Percentiles rank a stretch among this genome's conserved stretches.
Conservation (phyloP, 495 filamentous ascomycete species). For the Hypoxylon crocopeplum region DNA sequence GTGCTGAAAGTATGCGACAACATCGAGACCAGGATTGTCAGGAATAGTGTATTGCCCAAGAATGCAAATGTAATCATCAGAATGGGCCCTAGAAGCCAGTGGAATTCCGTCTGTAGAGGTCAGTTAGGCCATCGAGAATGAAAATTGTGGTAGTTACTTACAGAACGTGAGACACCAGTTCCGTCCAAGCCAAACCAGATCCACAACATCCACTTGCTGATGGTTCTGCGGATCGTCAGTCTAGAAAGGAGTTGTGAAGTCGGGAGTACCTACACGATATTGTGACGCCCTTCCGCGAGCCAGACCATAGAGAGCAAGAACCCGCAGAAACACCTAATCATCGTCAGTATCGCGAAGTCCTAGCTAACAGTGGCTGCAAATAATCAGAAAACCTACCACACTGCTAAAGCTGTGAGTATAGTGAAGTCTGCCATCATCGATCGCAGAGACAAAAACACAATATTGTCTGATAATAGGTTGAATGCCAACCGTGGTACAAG, state of each 20-base stretch:
- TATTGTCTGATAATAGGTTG: slow-evolving; percentile 74
- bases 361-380: neutral
- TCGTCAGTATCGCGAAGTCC: slow-evolving; percentile 5
- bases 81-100: slow-evolving; percentile 69
- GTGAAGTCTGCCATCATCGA: slow-evolving; percentile 80
- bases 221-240: slow-evolving; percentile 54
- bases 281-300: slow-evolving; percentile 61
- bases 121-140: neutral
- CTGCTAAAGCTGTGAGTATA: slow-evolving; percentile 66
- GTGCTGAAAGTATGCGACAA: slow-evolving; percentile 73
- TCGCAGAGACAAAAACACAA: slow-evolving; percentile 73
- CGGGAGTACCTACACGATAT: slow-evolving; percentile 43
- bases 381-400: slow-evolving; percentile 52
- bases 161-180: slow-evolving; percentile 70
- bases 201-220: slow-evolving; percentile 82
- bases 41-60: slow-evolving; percentile 76
- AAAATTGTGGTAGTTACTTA: slow-evolving; percentile 25
- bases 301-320: slow-evolving; percentile 75
- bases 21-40: slow-evolving; percentile 79
- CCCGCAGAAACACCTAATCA: slow-evolving; percentile 65
- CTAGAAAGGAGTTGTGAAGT: neutral
- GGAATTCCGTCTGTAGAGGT: slow-evolving; percentile 58
- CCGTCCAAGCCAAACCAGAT: slow-evolving; percentile 82
- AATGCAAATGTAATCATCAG: slow-evolving; percentile 77
- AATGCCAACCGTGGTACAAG: slow-evolving; percentile 77